Conservation (phyloP, 225 moss, liverwort and hornwort genomes). For the Marchantia polymorpha region DNA sequence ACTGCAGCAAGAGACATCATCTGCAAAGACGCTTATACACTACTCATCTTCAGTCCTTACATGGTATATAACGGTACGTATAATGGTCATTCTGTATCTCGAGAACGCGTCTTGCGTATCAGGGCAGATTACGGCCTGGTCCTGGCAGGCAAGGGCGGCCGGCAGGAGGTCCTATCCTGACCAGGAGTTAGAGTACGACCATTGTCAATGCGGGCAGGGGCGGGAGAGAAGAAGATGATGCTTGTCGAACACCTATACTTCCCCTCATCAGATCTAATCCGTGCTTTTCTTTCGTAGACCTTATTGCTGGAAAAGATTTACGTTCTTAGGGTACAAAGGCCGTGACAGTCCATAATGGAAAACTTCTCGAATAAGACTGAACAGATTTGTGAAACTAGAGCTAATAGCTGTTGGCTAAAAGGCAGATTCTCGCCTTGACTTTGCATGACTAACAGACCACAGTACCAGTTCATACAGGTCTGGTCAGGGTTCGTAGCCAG, state of each 20-base stretch:
- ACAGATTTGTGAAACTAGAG: background rate
- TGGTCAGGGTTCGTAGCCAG: background rate
- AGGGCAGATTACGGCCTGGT: background rate
- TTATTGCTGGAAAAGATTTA: background rate
- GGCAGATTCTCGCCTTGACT: slow-evolving; percentile 15
- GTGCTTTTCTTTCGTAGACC: background rate
- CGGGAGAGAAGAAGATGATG: background rate
- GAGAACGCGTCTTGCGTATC: background rate
- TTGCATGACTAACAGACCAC: background rate
- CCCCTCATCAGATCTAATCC: too few relatives aligned
- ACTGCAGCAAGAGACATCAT: background rate
- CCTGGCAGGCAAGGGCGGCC: background rate
- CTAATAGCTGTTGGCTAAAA: background rate
- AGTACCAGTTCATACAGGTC: background rate
- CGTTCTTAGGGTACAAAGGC: background rate
- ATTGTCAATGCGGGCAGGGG: background rate
- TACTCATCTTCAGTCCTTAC: background rate
- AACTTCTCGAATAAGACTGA: slow-evolving; percentile 1
- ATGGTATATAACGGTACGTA: background rate
- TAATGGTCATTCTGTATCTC: background rate
- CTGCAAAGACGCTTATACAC: background rate
- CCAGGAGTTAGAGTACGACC: background rate
- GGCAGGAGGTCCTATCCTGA: background rate
- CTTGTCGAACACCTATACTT: background rate
- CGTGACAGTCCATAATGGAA: background rate